Evolutionary conservation across 305 asterid species (phyloP).

Genomic region (Fraxinus floribunda): DNA sequence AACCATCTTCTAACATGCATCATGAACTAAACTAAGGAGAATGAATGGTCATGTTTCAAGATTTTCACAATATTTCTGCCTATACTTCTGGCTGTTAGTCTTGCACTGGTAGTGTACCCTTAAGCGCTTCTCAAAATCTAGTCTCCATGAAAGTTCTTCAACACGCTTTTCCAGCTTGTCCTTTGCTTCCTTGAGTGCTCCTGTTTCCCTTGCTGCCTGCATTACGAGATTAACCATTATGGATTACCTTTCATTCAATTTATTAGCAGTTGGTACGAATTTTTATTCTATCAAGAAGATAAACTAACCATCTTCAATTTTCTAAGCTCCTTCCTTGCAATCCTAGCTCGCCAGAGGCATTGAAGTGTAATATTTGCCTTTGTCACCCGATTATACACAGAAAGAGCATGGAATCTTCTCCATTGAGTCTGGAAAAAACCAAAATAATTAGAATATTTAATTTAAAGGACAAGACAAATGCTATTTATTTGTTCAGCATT

Average conservation of each 20-base stretch:
- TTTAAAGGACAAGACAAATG: not conserved
- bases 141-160: constrained; percentile 90
- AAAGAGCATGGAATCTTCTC: constrained; percentile 71
- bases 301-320: constrained; percentile 71
- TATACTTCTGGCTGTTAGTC: constrained; percentile 16
- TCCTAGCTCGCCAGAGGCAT: constrained; percentile 89
- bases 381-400: constrained; percentile 55
- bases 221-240: constrained; percentile 14
- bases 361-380: constrained; percentile 65
- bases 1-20: not conserved
- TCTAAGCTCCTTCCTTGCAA: constrained; percentile 88
- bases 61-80: constrained; percentile 8
- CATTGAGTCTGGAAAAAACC: constrained; percentile 61
- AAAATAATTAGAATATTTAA: constrained; percentile 7
- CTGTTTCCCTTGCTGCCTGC: constrained; percentile 96
- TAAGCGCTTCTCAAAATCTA: constrained; percentile 85
- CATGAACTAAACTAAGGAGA: not conserved
- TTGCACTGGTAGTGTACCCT: constrained; percentile 44
- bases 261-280: constrained; percentile 6
- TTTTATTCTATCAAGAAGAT: constrained; percentile 15
- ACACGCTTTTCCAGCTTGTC: constrained; percentile 96
- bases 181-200: constrained; percentile 96
- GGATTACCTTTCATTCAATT: constrained; percentile 10
- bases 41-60: not conserved
- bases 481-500: constrained; percentile 6